phyloP scores from a whole-genome alignment of 306 rosid genomes.

The Canavalia gladiata region DNA sequence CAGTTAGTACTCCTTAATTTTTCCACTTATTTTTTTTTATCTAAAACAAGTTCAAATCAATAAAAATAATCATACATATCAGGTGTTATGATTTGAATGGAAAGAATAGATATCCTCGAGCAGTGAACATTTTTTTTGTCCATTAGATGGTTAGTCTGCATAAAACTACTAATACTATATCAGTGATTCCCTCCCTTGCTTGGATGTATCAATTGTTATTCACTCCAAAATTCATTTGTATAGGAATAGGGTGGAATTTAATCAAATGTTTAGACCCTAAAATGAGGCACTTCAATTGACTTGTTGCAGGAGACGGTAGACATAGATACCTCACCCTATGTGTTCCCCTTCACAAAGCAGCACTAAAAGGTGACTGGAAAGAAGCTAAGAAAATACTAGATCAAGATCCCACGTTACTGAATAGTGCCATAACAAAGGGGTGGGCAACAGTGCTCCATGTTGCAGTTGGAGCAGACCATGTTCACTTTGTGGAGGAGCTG shows the following conservation, averaged over 20 bases:
- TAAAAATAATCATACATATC: not conserved
- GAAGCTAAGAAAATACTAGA: constrained; percentile 43
- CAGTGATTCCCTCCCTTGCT: not conserved
- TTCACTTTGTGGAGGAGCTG: constrained; percentile 49
- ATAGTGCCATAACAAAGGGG: constrained; percentile 48
- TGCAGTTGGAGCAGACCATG: constrained; percentile 53
- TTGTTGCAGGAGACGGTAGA: constrained; percentile 44
- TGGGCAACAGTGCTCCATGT: constrained; percentile 58
- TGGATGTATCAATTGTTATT: not conserved
- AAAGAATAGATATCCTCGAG: not conserved
- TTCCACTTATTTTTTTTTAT: not conserved
- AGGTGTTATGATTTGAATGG: not conserved
- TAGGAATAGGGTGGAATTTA: not conserved
- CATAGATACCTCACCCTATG: constrained; percentile 41
- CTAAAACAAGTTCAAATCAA: not conserved
- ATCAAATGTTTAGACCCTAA: not conserved
- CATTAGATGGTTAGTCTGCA: not conserved
- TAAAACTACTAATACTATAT: not conserved
- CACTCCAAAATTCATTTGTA: not conserved
- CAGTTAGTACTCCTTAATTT: not conserved
- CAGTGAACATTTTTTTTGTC: not conserved
- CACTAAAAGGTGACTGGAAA: constrained; percentile 57
- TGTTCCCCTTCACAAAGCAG: constrained; percentile 60
- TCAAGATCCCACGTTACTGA: not conserved
- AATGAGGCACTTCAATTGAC: not conserved